Percentiles rank a stretch among this genome's conserved stretches.
phyloP scores from a whole-genome alignment of 768 basidiomycete genomes.

The Serendipita vermifera region DNA sequence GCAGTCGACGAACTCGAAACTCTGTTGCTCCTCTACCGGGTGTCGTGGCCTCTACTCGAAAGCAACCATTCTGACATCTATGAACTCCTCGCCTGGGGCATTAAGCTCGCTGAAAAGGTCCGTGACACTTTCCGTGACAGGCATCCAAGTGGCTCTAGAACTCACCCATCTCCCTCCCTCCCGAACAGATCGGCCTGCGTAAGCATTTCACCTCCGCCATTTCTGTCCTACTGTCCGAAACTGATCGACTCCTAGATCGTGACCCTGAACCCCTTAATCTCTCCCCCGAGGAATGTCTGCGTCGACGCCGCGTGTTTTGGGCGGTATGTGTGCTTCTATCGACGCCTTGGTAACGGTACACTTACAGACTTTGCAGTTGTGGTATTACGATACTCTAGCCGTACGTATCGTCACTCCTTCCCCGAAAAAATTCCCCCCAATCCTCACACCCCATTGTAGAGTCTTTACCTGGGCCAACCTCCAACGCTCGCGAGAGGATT shows the following conservation, averaged over 20 bases:
- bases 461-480: not conserved
- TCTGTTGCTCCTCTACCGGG: not conserved
- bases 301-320: constrained; percentile 1
- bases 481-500: not conserved
- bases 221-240: not conserved
- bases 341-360: no score
- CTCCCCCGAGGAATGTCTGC: not conserved
- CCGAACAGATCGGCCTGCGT: no score
- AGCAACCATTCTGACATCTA: not conserved
- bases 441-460: no score
- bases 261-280: constrained; percentile 6
- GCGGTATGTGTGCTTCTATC: not conserved
- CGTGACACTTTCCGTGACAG: not conserved
- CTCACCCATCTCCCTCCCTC: no score
- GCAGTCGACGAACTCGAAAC: not conserved
- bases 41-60: not conserved
- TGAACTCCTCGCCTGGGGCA: not conserved
- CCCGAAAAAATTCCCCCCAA: no score
- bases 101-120: not conserved
- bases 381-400: no score
- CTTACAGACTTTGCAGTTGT: no score
- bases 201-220: not conserved
- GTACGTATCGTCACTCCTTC: no score
- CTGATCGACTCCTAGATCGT: not conserved
- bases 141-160: no score